Evolutionary conservation across 2,329 filamentous ascomycete species (phyloP).

Genomic region (Pyrenophora graminea): DNA sequence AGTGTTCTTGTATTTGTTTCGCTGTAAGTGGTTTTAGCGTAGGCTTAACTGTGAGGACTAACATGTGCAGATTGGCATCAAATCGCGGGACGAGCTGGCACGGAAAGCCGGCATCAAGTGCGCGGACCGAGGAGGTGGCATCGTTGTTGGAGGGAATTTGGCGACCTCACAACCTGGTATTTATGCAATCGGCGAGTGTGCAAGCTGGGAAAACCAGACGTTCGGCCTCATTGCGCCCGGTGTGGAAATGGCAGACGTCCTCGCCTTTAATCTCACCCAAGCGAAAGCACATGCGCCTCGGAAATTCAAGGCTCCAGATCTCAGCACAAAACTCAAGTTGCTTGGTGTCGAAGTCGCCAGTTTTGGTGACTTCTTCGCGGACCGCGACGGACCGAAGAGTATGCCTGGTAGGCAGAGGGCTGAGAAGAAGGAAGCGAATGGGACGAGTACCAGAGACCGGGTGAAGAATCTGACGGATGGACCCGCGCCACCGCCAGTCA

Average conservation of each 20-base stretch:
- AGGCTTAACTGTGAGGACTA: constrained; percentile 1
- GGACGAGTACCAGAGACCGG: constrained; percentile 45
- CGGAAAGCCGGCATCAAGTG: constrained; percentile 70
- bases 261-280: constrained; percentile 88
- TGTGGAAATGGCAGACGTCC: constrained; percentile 89
- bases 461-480: constrained; percentile 61
- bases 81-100: constrained; percentile 77
- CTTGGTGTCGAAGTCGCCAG: constrained; percentile 89
- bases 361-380: constrained; percentile 92
- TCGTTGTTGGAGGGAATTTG: constrained; percentile 69
- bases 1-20: constrained; percentile 83
- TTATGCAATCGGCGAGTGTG: constrained; percentile 89
- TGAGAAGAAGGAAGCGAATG: constrained; percentile 49
- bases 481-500: constrained; percentile 66
- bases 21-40: constrained; percentile 55
- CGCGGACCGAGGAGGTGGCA: constrained; percentile 73
- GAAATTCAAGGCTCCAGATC: constrained; percentile 77
- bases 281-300: constrained; percentile 71
- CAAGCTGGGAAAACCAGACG: constrained; percentile 84
- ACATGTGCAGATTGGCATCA: constrained; percentile 69
- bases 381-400: constrained; percentile 77
- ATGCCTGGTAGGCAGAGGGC: constrained; percentile 64
- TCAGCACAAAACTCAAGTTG: constrained; percentile 90
- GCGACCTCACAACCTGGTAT: constrained; percentile 72
- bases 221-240: constrained; percentile 89